A percentile compares a stretch with the other conserved stretches of the same genome.
Conservation (phyloP, 768 basidiomycete genomes). For the Leccinum incarnatum region DNA sequence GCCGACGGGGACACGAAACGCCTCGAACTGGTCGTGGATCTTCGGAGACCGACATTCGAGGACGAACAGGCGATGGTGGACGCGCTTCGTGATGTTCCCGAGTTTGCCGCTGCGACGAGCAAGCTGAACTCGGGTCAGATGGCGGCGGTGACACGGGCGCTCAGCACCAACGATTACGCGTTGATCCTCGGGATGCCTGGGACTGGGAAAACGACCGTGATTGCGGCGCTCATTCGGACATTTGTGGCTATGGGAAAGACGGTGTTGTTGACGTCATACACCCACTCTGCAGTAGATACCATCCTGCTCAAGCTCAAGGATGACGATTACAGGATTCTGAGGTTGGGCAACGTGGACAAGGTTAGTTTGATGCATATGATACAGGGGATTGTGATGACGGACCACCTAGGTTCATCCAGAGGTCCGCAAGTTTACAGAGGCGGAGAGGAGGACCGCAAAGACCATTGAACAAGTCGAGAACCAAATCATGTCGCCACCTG, state of each 20-base stretch:
- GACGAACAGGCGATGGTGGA: conserved; percentile 21
- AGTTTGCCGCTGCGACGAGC: conserved; percentile 32
- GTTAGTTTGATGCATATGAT: conserved; percentile 36
- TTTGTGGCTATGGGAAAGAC: conserved; percentile 81
- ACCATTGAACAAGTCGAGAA: conserved; percentile 82
- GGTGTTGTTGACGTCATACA: conserved; percentile 88
- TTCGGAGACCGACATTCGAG: conserved; percentile 65
- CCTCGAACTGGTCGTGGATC: conserved; percentile 78
- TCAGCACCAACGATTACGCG: conserved; percentile 85
- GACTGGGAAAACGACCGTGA: conserved; percentile 95
- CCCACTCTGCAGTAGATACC: conserved; percentile 98
- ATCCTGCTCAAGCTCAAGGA: conserved; percentile 79
- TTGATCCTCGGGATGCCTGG: conserved; percentile 97
- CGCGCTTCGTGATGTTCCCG: conserved; percentile 21
- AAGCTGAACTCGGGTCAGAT: conserved; percentile 71
- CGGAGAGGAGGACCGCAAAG: conserved; percentile 49
- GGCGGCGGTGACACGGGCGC: conserved; percentile 66
- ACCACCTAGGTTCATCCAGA: conserved; percentile 74
- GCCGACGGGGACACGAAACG: conserved; percentile 66
- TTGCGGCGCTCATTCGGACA: conserved; percentile 80
- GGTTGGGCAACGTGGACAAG: conserved; percentile 92
- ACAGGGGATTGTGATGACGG: background rate
- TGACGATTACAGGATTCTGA: conserved; percentile 70
- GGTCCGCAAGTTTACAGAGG: conserved; percentile 68
- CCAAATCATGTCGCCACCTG: conserved; percentile 81